Conservation (phyloP, 306 rosid species). For the Arachis hypogaea region DNA sequence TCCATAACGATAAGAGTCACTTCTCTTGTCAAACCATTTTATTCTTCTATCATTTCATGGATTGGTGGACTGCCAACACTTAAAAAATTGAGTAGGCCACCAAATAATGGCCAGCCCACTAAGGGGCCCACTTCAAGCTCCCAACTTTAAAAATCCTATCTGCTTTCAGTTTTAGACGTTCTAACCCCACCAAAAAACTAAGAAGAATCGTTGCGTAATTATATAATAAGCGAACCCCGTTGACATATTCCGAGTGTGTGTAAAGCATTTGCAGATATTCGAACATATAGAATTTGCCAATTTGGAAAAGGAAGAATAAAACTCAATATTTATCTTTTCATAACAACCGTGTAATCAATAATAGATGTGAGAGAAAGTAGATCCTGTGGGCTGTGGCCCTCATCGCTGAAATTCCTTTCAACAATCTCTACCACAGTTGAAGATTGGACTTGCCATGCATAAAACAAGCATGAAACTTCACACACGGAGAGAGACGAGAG, state of each 20-base stretch:
- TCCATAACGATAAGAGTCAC: conserved; percentile 31
- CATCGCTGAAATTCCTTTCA: too few relatives aligned
- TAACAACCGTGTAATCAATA: conserved; percentile 19
- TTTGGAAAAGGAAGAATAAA: conserved; percentile 17
- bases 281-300: neutral
- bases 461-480: conserved; percentile 53
- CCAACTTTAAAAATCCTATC: neutral
- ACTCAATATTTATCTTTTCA: conserved; percentile 20
- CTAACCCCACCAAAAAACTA: neutral
- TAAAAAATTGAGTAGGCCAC: conserved; percentile 4
- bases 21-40: conserved; percentile 7
- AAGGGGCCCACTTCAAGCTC: conserved; percentile 37
- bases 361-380: conserved; percentile 22
- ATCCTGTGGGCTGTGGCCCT: too few relatives aligned
- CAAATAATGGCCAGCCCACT: conserved; percentile 15
- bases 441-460: conserved; percentile 76
- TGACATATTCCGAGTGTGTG: conserved; percentile 1
- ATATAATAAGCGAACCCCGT: neutral
- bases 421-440: conserved; percentile 70
- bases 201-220: neutral
- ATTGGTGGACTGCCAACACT: conserved; percentile 32
- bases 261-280: conserved; percentile 3
- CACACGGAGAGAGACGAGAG: conserved; percentile 18
- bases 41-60: conserved; percentile 36
- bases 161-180: neutral